Evolutionary conservation across 2,329 filamentous ascomycete species (phyloP).

Genomic region (Eurotiales sp.): DNA sequence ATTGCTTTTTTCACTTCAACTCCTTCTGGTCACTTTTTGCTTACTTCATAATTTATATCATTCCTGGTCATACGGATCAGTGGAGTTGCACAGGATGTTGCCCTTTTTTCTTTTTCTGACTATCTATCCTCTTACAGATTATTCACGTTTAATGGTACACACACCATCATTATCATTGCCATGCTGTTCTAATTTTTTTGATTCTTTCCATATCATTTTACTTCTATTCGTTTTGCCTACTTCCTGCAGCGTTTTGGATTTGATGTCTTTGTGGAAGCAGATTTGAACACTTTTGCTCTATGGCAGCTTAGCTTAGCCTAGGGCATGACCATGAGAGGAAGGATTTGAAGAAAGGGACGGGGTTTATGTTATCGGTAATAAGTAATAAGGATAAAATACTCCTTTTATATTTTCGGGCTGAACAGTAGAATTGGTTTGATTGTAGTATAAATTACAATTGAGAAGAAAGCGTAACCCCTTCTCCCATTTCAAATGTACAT

Average conservation of each 20-base stretch:
- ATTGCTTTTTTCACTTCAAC: neutral
- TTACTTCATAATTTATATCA: neutral
- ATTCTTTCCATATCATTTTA: too few relatives aligned
- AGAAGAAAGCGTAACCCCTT: too few relatives aligned
- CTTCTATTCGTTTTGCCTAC: too few relatives aligned
- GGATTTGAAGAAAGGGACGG: too few relatives aligned
- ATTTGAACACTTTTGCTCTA: neutral
- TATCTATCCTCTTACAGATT: neutral
- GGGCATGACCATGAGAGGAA: neutral
- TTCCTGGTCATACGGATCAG: neutral
- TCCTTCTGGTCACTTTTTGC: neutral
- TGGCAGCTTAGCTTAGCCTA: neutral
- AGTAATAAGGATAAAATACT: too few relatives aligned
- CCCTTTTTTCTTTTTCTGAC: constrained; percentile 20
- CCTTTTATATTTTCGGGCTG: too few relatives aligned
- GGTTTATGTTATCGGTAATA: too few relatives aligned
- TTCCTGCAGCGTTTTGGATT: neutral
- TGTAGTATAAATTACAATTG: too few relatives aligned
- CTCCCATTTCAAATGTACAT: too few relatives aligned
- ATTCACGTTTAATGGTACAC: neutral
- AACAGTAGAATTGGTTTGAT: too few relatives aligned
- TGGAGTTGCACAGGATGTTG: neutral
- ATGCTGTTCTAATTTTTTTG: neutral
- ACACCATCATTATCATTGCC: neutral
- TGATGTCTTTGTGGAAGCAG: neutral